Conservation (phyloP, 306 rosid species). For the Vigna radiata region DNA sequence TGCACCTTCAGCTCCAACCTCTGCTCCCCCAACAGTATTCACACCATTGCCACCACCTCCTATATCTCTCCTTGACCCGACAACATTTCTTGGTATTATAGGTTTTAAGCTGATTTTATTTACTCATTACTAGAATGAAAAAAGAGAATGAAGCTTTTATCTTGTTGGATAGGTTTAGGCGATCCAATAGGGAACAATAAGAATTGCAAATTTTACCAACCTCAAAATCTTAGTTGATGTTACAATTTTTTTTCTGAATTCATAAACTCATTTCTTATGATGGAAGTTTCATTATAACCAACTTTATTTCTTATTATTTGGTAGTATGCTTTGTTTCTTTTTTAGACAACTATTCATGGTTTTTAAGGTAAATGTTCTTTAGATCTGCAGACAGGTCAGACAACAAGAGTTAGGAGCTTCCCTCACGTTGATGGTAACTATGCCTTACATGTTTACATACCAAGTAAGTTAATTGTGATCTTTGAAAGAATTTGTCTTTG, state of each 20-base stretch:
- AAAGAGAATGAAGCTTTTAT: conserved; percentile 19
- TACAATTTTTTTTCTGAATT: conserved; percentile 8
- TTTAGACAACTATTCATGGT: conserved; percentile 45
- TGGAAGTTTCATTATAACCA: conserved; percentile 8
- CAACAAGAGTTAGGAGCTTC: conserved; percentile 74
- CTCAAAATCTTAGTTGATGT: not conserved
- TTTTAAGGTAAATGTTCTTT: conserved; percentile 54
- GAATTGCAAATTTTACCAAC: not conserved
- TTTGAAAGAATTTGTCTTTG: not conserved
- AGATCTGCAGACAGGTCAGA: conserved; percentile 54
- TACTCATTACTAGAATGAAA: not conserved
- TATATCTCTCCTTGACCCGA: conserved; percentile 63
- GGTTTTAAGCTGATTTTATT: conserved; percentile 14
- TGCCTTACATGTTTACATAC: conserved; percentile 83
- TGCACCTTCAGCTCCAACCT: conserved; percentile 40
- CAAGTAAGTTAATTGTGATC: conserved; percentile 59
- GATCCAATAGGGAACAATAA: not conserved
- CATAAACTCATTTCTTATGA: conserved; percentile 8
- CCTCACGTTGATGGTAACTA: conserved; percentile 90
- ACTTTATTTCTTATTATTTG: conserved; percentile 6
- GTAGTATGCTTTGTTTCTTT: not conserved
- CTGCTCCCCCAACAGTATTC: conserved; percentile 12
- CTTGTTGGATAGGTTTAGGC: conserved; percentile 27
- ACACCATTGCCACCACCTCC: conserved; percentile 75
- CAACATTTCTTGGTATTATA: conserved; percentile 59